Percentiles rank a stretch among this genome's conserved stretches.
phyloP scores from a whole-genome alignment of 192 early-diverging fungal genomes.

The Podila epigama region DNA sequence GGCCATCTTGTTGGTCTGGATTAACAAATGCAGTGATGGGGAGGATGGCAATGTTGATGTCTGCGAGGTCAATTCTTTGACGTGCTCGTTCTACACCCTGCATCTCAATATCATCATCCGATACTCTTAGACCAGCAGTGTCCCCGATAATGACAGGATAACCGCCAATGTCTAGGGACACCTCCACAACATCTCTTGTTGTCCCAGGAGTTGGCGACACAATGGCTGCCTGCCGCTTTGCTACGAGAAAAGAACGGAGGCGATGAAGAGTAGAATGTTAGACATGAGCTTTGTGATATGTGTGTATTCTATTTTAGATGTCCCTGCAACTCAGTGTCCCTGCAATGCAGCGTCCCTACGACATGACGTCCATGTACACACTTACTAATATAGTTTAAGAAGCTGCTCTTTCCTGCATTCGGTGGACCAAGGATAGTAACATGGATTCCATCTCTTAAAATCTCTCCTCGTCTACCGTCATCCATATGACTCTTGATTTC shows the following conservation, averaged over 20 bases:
- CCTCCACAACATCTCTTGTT: conserved; percentile 79
- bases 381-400: conserved; percentile 70
- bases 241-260: conserved; percentile 32
- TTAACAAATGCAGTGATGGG: conserved; percentile 42
- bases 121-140: conserved; percentile 71
- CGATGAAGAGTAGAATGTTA: not conserved
- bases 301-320: no score
- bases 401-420: conserved; percentile 81
- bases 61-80: conserved; percentile 57
- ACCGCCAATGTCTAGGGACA: conserved; percentile 74
- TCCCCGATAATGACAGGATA: conserved; percentile 81
- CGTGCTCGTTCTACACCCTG: conserved; percentile 73
- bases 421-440: conserved; percentile 78
- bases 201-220: conserved; percentile 79
- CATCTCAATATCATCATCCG: conserved; percentile 68
- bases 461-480: conserved; percentile 74
- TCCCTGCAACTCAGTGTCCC: no score
- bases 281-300: not conserved
- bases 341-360: not conserved
- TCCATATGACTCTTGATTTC: conserved; percentile 60
- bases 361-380: not conserved
- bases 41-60: conserved; percentile 73
- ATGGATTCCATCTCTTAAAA: conserved; percentile 73
- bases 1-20: not conserved
- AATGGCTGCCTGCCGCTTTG: conserved; percentile 76